Evolutionary conservation across 2,329 filamentous ascomycete species (phyloP).

Genomic region (Hyphodiscus sp.): DNA sequence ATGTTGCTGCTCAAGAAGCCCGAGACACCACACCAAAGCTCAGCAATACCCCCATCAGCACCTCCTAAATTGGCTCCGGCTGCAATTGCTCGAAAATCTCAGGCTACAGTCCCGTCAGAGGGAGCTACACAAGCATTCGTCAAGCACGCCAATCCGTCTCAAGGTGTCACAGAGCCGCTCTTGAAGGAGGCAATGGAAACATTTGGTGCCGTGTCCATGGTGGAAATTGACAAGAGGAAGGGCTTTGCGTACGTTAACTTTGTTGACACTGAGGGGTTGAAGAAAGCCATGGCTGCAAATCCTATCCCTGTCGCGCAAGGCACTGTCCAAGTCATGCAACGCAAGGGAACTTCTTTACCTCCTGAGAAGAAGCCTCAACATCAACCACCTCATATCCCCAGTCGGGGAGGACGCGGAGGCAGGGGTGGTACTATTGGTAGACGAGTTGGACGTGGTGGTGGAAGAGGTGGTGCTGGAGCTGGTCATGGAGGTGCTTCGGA

Average conservation of each 20-base stretch:
- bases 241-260: conserved; percentile 94
- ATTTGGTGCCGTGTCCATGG: conserved; percentile 69
- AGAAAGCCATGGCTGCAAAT: conserved; percentile 74
- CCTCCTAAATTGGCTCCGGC: conserved; percentile 19
- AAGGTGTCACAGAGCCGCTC: conserved; percentile 80
- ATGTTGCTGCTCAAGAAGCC: conserved; percentile 35
- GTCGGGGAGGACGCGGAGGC: conserved; percentile 18
- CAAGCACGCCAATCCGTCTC: conserved; percentile 80
- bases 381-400: conserved; percentile 13
- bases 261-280: conserved; percentile 61
- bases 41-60: conserved; percentile 25
- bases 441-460: conserved; percentile 20
- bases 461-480: conserved; percentile 16
- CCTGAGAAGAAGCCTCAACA: conserved; percentile 65
- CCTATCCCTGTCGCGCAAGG: conserved; percentile 78
- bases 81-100: conserved; percentile 24
- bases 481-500: conserved; percentile 11
- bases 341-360: conserved; percentile 75
- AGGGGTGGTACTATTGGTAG: conserved; percentile 16
- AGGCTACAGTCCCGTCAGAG: conserved; percentile 29
- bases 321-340: conserved; percentile 79
- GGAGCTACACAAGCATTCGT: conserved; percentile 64
- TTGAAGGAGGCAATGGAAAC: conserved; percentile 67
- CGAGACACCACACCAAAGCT: conserved; percentile 20
- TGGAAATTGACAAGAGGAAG: conserved; percentile 92